Evolutionary conservation across 768 basidiomycete genomes (phyloP), one percentile per base, ranked within the genome.

Genomic region (Kockovaella imperatae): DNA sequence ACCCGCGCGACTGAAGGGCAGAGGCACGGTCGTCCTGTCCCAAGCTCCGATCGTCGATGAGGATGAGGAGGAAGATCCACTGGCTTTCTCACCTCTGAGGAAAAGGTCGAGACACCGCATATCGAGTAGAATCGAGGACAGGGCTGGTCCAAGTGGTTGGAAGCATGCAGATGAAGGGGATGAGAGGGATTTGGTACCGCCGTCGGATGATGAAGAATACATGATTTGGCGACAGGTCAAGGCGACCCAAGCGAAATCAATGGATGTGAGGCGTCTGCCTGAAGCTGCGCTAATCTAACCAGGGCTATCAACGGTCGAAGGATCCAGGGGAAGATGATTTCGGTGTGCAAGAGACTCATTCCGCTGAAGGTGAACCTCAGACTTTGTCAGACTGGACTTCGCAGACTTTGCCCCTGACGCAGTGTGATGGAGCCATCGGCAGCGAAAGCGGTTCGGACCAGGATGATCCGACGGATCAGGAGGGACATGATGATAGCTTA

Each of bases 161-260:
- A 17, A 32, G 21, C 11, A 30, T 28, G 6, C 26, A 36, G 30
- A 43, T 3, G 34, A 34, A 17, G 36, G 45, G 40, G 47, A 50
- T 23, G 60, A 48, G 13, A 42, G 47, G 21, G 61, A 63, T 35
- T 39, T 63, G 24, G 49, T 63, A 15, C 54, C 61, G 0, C 61
- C 61, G 13, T 52, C 49, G 20, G 57, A 59, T 18, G 56, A 58
- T 17, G 61, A 59, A 15, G 61, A 63, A 46, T 63, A 56, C 39
- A 55, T 54, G 36, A 44, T 26, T 3, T 63, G 61, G 61, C n/a
- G 40, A 47, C 25, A 31, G 35, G 36, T 18, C 20, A 34, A 14
- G 29, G 35, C 23, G 42, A 30, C 17, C 38, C n/a, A 15, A 48
- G 50, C 15, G 39, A 20, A 7, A 17, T 18, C 35, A 36, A 30